Evolutionary conservation across 768 basidiomycete genomes (phyloP), one percentile per base, ranked within the genome.

Genomic region (Lactarius hengduanensis): DNA sequence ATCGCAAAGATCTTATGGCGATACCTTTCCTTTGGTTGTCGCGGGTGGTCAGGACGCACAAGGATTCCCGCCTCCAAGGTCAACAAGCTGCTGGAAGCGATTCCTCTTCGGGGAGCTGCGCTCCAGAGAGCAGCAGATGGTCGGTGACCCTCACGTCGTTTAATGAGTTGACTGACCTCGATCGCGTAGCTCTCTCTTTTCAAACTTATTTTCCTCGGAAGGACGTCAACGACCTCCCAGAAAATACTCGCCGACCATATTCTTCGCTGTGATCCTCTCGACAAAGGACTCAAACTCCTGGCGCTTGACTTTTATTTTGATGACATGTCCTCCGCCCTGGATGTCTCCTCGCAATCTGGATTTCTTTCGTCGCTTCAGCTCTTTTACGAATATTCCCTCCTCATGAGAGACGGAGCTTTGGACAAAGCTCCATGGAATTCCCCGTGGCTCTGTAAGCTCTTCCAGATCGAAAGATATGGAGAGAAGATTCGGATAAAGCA

Each of bases 1-100:
- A 1, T 72, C 70, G 20, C 61, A 75, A 26, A 82, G 78, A 47
- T 72, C 83, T 16, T 71, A 83, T 18, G 77, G 79, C 34, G 78
- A 32, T 22, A 63, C 41, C 62, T 67, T 20, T 67, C 66, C 16
- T 67, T 67, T 22, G 66, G 66, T 20, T 41, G 66, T 22, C 53
- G 66, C 2, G 61, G 41, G 54, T 67, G 62, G 66, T n/a, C 61
- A 13, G 66, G 59, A 16, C 18, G 20, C 3, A 40, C 26, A 10
- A 32, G 0, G 2, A 53, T 63, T 22, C 53, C 58, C 20, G 34
- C 38, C 20, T 32, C 20, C 15, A 59, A 59, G 34, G 59, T 67
- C 22, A 18, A 16, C 20, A 22, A 4, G 9, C 34, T 67, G 8
- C 50, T 63, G 2, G 13, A 20, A n/a, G 15, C 3, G 1, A 63